Evolutionary conservation across 495 filamentous ascomycete species (phyloP), one percentile per base, ranked within the genome.

Genomic region (Choiromyces venosus): DNA sequence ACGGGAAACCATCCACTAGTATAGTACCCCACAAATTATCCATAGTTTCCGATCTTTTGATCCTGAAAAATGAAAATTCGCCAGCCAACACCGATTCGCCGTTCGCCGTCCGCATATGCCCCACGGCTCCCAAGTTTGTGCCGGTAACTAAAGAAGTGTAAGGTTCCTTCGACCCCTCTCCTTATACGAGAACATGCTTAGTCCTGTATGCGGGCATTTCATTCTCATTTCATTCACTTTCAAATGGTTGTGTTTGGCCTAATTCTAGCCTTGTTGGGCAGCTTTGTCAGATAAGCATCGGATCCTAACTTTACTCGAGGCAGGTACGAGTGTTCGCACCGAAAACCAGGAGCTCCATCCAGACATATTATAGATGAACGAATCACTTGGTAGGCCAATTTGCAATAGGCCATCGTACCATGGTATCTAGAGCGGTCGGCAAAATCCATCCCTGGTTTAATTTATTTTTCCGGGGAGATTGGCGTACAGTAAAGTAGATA

Each of bases 11-110:
- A 61, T 18, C 52, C 25, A 16, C 52, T 33, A 46, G 36, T 33
- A 14, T 29, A 56, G 21, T 35, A 67, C 46, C 33, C 29, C 68
- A 18, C 35, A 56, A 56, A 39, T 68, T 70, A 70, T 70, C 46
- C 9, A 18, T 36, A 37, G 40, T 37, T 25, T 35, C 56, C 70
- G 42, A 67, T 21, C 64, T 29, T 36, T 29, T 33, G 52, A 29
- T 5, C 52, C 52, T 33, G 52, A 61, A 61, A 61, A 61, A 10
- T 61, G 7, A 16, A 16, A 33, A 33, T 16, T 33, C 52, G 33
- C 25, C 25, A 61, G 25, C 52, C 52, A 61, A 61, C 52, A 16
- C 25, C 3, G 25, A 33, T 33, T 16, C 25, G 10, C 52, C 52
- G 25, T 33, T 33, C 10, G 25, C 25, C 25, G 25, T 29, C 52